Base-by-base conservation (phyloP, 2,329 filamentous ascomycete genomes). In the Exutisphaerella laricina region DNA sequence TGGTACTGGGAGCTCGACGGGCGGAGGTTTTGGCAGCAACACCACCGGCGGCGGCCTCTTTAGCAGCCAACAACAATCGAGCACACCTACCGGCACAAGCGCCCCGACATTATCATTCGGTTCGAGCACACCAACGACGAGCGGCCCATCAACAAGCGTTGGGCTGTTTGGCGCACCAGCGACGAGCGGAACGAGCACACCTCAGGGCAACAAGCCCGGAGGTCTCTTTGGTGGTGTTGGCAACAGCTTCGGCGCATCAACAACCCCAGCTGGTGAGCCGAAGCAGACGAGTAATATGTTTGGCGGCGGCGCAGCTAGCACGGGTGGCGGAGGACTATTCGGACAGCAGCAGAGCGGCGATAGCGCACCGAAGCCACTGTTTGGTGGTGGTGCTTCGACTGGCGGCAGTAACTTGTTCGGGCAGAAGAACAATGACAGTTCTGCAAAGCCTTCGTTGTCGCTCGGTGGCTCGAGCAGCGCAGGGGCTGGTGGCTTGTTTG, bases 231-330 rank as follows among this genome's bases (percentile, higher is more conserved):
- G 48, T 8, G 39, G 35, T 14, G 33, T 23, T 21, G 48, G 48
- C 14, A 41, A 39, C 10, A 48, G 46, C 41, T 42, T 48, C 14
- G 49, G 42, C 25, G 45, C 49, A 29, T 50, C 46, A 10, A 54
- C 51, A 5, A 54, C 51, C 12, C 51, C 51, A 9, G 47, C 47
- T 20, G 51, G 51, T 20, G 51, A 54, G 31, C 51, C 51, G 3
- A 54, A 54, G 39, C 47, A 48, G 31, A 44, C 49, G 6, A 37
- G 32, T n/a, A 37, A 20, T 21, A 7, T 40, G 10, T 40, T 45
- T 9, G 42, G 42, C 14, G 10, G 22, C 12, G 13, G 30, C 14
- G 25, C 18, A 8, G 14, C 25, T 14, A 18, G 9, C 20, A 21
- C 22, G 22, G 16, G 22, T 20, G 18, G 21, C 18, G 38, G 38